These are phyloP conservation scores for Casaregolazyma lundiana DNA, from an alignment of 1,139 yeast species.

Conservation along the genomic window DNA sequence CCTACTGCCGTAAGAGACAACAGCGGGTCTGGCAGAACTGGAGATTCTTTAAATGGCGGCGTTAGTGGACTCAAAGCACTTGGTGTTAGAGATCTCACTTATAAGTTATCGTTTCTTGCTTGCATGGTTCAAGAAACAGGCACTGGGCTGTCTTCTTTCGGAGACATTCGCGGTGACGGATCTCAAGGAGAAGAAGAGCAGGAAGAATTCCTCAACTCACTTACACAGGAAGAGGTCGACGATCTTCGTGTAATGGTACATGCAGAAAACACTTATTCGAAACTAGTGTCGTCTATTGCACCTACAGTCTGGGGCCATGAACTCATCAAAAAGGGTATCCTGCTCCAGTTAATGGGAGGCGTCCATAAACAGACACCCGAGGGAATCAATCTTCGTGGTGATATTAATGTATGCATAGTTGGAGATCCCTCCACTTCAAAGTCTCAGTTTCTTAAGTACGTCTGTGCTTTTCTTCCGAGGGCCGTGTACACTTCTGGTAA, in stretches of 20 bases:
- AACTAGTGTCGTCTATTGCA: constrained; percentile 83
- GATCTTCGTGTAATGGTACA: constrained; percentile 90
- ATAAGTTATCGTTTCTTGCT: constrained; percentile 85
- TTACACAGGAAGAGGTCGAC: constrained; percentile 76
- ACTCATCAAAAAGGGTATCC: constrained; percentile 84
- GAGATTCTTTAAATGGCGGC: constrained; percentile 77
- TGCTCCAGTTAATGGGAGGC: constrained; percentile 88
- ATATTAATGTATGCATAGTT: constrained; percentile 91
- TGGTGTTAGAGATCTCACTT: constrained; percentile 93
- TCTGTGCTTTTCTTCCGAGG: constrained; percentile 86
- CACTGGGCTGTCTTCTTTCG: constrained; percentile 34
- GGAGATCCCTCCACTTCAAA: constrained; percentile 99
- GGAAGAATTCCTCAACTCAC: constrained; percentile 70
- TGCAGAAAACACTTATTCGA: constrained; percentile 79
- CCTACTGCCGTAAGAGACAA: constrained; percentile 76
- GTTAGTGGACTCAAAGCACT: constrained; percentile 79
- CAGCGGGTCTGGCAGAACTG: constrained; percentile 47
- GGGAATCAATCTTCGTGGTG: constrained; percentile 95
- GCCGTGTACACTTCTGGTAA: constrained; percentile 97
- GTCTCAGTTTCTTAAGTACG: constrained; percentile 92
- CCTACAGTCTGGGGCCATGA: constrained; percentile 98
- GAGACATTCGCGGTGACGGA: constrained; percentile 41
- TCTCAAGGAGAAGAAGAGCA: constrained; percentile 53
- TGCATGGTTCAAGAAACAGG: constrained; percentile 62
- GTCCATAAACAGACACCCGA: constrained; percentile 93